A percentile compares a stretch with the other conserved stretches of the same genome.
Evolutionary conservation across 139 green algal genomes (phyloP).

Genomic region (Auxenochlorella pyrenoidosa): DNA sequence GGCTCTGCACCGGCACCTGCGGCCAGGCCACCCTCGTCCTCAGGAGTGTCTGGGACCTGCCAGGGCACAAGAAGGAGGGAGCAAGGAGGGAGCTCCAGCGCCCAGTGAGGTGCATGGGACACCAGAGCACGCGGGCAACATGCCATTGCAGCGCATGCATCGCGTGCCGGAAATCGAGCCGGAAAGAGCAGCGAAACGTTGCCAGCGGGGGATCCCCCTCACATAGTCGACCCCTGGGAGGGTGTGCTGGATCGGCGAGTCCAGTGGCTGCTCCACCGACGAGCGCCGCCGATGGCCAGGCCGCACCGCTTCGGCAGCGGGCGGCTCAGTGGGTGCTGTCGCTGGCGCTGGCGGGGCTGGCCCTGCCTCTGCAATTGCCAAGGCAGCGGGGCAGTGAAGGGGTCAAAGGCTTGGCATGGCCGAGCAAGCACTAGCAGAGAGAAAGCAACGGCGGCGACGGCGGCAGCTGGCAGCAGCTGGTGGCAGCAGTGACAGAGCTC

Average conservation of each 20-base stretch:
- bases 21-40: background rate
- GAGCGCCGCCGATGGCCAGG: background rate
- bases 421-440: background rate
- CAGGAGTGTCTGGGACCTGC: conserved; percentile 35
- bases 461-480: background rate
- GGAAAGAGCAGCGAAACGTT: background rate
- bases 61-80: background rate
- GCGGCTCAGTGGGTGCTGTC: background rate
- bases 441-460: background rate
- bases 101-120: no score
- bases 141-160: no score
- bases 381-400: background rate
- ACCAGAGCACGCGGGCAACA: no score
- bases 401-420: background rate
- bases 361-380: background rate
- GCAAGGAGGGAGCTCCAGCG: no score
- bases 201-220: background rate
- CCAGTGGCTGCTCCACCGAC: background rate
- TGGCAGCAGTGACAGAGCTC: background rate
- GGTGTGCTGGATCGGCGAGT: background rate
- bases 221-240: conserved; percentile 22
- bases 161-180: no score
- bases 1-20: background rate
- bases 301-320: background rate
- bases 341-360: background rate